Conservation (phyloP, 345 rosid species). For the Lagerstroemia speciosa region DNA sequence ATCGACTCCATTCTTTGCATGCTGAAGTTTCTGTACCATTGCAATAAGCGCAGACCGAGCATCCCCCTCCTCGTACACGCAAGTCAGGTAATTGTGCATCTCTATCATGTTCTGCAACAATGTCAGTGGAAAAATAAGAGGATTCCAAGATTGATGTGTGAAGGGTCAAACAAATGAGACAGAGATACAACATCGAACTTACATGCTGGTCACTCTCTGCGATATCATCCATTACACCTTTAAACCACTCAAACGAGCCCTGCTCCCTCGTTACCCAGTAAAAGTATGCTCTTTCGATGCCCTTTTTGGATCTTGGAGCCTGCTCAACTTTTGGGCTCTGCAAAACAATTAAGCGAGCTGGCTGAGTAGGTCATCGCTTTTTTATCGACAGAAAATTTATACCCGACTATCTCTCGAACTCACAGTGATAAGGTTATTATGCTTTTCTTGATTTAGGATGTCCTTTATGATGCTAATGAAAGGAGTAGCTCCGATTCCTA, state of each 20-base stretch:
- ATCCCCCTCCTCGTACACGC: slow-evolving; percentile 95
- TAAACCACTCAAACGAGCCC: slow-evolving; percentile 92
- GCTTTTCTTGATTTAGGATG: slow-evolving; percentile 53
- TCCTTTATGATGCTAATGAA: slow-evolving; percentile 88
- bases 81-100: slow-evolving; percentile 94
- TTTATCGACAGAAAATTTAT: background rate
- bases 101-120: slow-evolving; percentile 62
- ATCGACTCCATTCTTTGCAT: slow-evolving; percentile 89
- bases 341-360: background rate
- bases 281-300: slow-evolving; percentile 75
- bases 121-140: background rate
- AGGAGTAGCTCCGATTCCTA: slow-evolving; percentile 98
- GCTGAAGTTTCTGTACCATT: slow-evolving; percentile 87
- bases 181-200: slow-evolving; percentile 5
- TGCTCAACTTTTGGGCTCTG: background rate
- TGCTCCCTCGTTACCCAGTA: slow-evolving; percentile 98
- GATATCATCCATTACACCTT: slow-evolving; percentile 95
- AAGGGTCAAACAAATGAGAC: background rate
- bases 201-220: slow-evolving; percentile 67
- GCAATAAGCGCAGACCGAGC: slow-evolving; percentile 92
- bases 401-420: background rate
- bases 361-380: background rate
- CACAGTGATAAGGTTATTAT: slow-evolving; percentile 6
- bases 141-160: background rate
- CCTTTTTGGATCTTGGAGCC: background rate